Conservation (phyloP, 140 eudicot species). For the Erigeron philadelphicus region DNA sequence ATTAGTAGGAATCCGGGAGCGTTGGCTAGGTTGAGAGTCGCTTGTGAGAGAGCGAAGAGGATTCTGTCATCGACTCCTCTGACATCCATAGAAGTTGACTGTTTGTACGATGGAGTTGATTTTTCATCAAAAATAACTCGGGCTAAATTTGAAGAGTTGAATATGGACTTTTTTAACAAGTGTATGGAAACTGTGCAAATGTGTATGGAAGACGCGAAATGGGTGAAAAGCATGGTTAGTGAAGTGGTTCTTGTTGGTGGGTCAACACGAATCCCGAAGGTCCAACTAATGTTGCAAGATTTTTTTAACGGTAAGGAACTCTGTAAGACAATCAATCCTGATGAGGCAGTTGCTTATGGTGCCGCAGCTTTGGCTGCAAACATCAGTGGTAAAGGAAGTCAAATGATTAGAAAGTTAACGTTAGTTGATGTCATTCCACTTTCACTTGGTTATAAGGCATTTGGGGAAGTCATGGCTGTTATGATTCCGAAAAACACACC, state of each 20-base stretch:
- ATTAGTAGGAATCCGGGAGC: slow-evolving; percentile 8
- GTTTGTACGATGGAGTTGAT: slow-evolving; percentile 16
- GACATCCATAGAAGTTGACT: not conserved
- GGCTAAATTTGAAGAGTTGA: slow-evolving; percentile 25
- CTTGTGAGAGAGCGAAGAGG: slow-evolving; percentile 19
- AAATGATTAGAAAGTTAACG: slow-evolving; percentile 1
- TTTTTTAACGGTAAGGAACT: slow-evolving; percentile 8
- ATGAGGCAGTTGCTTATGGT: slow-evolving; percentile 25
- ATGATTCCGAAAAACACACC: slow-evolving; percentile 12
- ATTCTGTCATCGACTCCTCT: slow-evolving; percentile 11
- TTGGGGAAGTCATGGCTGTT: not conserved
- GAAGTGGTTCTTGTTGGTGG: slow-evolving; percentile 18
- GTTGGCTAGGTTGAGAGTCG: slow-evolving; percentile 19
- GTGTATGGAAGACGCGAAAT: slow-evolving; percentile 1
- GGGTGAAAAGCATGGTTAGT: not conserved
- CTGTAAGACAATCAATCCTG: slow-evolving; percentile 20
- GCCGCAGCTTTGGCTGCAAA: slow-evolving; percentile 7
- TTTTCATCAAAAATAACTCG: slow-evolving; percentile 19
- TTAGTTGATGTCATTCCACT: slow-evolving; percentile 18
- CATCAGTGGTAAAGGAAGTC: not conserved
- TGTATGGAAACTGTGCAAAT: not conserved
- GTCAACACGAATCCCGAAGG: slow-evolving; percentile 16
- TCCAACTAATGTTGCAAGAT: slow-evolving; percentile 19
- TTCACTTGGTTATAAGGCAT: slow-evolving; percentile 6
- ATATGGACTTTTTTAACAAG: slow-evolving; percentile 7